Percentiles rank a stretch among this genome's conserved stretches.
phyloP scores from a whole-genome alignment of 75 land plant genomes.

The Cupressus sempervirens region DNA sequence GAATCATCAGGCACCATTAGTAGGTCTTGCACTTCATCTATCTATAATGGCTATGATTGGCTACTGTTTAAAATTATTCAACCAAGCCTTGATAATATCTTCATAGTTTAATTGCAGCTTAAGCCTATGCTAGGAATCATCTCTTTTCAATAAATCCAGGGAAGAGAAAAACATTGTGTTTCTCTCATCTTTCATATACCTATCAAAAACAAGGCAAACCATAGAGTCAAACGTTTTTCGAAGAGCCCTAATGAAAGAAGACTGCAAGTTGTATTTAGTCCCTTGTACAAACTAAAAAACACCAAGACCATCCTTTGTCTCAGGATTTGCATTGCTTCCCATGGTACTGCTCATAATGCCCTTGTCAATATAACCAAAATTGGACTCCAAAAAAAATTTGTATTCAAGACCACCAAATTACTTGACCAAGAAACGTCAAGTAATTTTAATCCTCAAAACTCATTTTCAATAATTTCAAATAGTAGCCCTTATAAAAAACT shows the following conservation, averaged over 20 bases:
- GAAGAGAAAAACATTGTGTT: neutral
- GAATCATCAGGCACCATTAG: constrained; percentile 31
- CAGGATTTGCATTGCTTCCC: constrained; percentile 3
- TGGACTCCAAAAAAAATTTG: constrained; percentile 2
- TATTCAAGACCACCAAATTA: too few relatives aligned
- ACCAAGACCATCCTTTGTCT: neutral
- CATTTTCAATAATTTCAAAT: too few relatives aligned
- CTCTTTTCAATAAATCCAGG: neutral
- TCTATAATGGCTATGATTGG: constrained; percentile 47
- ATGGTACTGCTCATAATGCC: constrained; percentile 4
- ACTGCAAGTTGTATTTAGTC: neutral
- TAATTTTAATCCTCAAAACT: too few relatives aligned
- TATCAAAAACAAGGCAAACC: constrained; percentile 3
- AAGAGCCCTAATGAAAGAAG: constrained; percentile 8
- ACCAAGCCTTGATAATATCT: constrained; percentile 70
- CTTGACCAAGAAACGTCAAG: too few relatives aligned
- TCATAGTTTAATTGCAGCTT: constrained; percentile 55
- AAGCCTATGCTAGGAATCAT: constrained; percentile 17
- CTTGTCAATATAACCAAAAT: neutral
- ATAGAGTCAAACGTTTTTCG: neutral
- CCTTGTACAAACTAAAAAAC: neutral
- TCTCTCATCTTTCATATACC: neutral
- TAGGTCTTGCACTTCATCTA: constrained; percentile 25
- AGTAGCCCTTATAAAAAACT: too few relatives aligned
- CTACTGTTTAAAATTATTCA: too few relatives aligned